These are phyloP conservation scores for Mytilinidion resinicola DNA, from an alignment of 495 filamentous ascomycete genomes.

Conservation along the genomic window DNA sequence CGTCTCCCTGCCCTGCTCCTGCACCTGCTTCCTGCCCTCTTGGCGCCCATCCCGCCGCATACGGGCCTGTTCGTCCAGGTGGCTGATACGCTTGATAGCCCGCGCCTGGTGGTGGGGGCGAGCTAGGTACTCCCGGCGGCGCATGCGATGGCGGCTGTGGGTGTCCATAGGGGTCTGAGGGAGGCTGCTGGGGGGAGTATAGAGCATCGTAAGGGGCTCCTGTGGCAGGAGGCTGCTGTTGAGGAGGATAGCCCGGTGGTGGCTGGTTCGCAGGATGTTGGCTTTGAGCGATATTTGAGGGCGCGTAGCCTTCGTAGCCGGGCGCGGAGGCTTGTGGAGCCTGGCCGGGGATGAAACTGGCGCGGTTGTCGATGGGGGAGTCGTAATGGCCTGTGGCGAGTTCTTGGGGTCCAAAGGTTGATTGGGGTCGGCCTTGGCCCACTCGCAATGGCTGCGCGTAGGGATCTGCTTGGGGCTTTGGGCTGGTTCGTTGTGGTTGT, in stretches of 20 bases:
- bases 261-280: not conserved
- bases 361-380: conserved; percentile 33
- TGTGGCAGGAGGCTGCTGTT: not conserved
- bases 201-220: conserved; percentile 13
- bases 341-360: conserved; percentile 15
- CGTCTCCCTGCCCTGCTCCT: not conserved
- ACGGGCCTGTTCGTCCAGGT: not conserved
- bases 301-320: conserved; percentile 13
- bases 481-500: conserved; percentile 26
- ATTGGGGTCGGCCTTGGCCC: conserved; percentile 18
- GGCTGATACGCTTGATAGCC: conserved; percentile 23
- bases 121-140: conserved; percentile 13
- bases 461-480: conserved; percentile 18
- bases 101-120: conserved; percentile 9
- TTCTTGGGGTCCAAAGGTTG: conserved; percentile 31
- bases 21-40: not conserved
- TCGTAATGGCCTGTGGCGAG: conserved; percentile 37
- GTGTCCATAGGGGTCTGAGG: conserved; percentile 20
- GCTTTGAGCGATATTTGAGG: not conserved
- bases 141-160: conserved; percentile 13
- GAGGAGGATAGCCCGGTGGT: not conserved
- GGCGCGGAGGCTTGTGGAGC: not conserved
- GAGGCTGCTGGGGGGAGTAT: conserved; percentile 12
- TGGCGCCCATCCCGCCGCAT: not conserved
- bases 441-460: conserved; percentile 19